Conservation (phyloP, 1,139 yeast species). For the Scheffersomyces lignicola region DNA sequence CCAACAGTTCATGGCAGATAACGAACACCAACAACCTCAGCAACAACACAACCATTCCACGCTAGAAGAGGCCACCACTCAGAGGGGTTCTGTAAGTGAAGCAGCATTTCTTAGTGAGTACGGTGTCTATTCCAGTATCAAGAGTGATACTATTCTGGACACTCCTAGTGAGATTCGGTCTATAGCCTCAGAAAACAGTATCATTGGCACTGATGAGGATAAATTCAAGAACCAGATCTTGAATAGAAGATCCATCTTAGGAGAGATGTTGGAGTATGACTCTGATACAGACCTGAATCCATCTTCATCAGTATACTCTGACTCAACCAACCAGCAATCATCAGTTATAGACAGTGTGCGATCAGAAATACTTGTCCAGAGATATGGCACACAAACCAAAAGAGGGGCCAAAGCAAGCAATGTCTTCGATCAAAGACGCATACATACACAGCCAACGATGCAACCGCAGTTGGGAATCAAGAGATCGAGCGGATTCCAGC, state of each 20-base stretch:
- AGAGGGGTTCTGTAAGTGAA: not conserved
- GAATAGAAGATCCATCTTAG: conserved; percentile 44
- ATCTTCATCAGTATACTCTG: not conserved
- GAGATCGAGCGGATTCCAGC: conserved; percentile 3
- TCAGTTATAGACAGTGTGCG: not conserved
- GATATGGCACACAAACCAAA: conserved; percentile 3
- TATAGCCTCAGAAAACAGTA: not conserved
- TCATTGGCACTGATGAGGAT: conserved; percentile 10
- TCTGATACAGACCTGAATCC: conserved; percentile 26
- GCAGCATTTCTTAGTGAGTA: conserved; percentile 2
- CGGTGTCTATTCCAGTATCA: conserved; percentile 6
- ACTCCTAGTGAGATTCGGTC: conserved; percentile 5
- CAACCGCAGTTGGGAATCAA: not conserved
- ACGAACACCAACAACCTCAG: conserved; percentile 8
- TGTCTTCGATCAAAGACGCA: not conserved
- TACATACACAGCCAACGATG: conserved; percentile 3
- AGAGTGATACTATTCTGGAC: conserved; percentile 7
- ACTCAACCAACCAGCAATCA: not conserved
- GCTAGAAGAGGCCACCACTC: not conserved
- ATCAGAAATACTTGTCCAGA: conserved; percentile 2
- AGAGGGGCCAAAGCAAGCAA: not conserved
- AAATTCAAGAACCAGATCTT: conserved; percentile 14
- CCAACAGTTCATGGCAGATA: conserved; percentile 27
- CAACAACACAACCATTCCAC: no score
- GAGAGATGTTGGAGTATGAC: conserved; percentile 48